Evolutionary conservation across 805 yeast genomes (phyloP), one percentile per base, ranked within the genome.

Genomic region (Candida maesae): DNA sequence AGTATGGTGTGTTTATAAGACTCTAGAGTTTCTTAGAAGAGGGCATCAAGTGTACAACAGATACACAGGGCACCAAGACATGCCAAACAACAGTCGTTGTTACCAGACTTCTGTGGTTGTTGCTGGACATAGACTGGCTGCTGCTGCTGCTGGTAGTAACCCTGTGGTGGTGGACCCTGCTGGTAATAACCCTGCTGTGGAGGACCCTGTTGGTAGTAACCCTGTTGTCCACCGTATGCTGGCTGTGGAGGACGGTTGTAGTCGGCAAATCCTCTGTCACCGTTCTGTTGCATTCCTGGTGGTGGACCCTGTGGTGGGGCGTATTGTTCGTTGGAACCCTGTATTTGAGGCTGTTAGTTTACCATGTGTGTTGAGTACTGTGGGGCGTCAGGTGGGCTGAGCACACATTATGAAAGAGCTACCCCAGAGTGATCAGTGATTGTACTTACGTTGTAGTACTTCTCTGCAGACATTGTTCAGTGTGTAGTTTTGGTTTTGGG

Each of bases 91-190:
- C 80, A 76, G 45, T 63, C 73, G 14, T 63, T 58, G 39, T 64
- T 64, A 35, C 64, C 65, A 17, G 55, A 53, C 24, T 50, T 50
- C 25, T 60, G 67, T 7, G 69, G 71, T 49, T 72, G 79, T 49
- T 74, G 79, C 49, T 74, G 80, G 17, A 73, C 78, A 38, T 74
- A 74, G 10, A 73, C 65, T 0, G 79, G 78, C 49, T 73, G 78
- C 39, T 64, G 77, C 39, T 64, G 77, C 46, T 68, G 74, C 37
- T 66, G 70, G 44, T 65, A 66, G 30, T 58, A 60, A 12, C 59
- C 61, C 27, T 58, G 66, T 36, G 53, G 66, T 40, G 55, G 58
- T 14, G 51, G 51, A 70, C 77, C 56, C 65, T 72, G 58, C 62
- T 68, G 41, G 66, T 71, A 58, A 66, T 65, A 50, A 63, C 63